These are phyloP conservation scores for Platanthera guangdongensis DNA, from an alignment of 106 monocot species.

Conservation along the genomic window DNA sequence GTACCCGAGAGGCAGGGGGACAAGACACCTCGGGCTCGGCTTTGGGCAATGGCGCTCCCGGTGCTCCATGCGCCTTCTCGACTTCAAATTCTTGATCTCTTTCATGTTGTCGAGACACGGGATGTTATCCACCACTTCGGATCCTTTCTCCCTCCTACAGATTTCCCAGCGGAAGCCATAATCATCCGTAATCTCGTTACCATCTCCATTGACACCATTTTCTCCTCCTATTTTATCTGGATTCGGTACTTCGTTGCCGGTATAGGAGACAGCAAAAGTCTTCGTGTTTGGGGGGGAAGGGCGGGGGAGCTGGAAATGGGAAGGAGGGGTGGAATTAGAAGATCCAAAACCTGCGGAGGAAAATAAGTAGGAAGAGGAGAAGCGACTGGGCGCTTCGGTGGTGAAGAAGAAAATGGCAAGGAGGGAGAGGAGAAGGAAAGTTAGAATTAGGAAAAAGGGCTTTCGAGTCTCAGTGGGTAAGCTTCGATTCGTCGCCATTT, in stretches of 20 bases:
- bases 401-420: constrained; percentile 26
- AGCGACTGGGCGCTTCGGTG: constrained; percentile 11
- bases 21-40: constrained; percentile 50
- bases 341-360: constrained; percentile 5
- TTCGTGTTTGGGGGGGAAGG: background rate
- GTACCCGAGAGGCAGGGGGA: constrained; percentile 63
- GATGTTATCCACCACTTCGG: constrained; percentile 55
- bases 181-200: constrained; percentile 7
- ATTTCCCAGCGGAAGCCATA: constrained; percentile 43
- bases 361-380: constrained; percentile 18
- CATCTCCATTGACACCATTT: background rate
- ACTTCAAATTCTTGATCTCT: constrained; percentile 80
- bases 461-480: constrained; percentile 17
- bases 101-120: constrained; percentile 82
- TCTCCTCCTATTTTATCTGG: background rate
- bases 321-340: constrained; percentile 3
- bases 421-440: constrained; percentile 40
- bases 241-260: background rate
- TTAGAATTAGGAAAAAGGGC: constrained; percentile 22
- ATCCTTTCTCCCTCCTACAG: constrained; percentile 31
- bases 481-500: constrained; percentile 24
- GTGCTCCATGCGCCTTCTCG: constrained; percentile 83
- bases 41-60: constrained; percentile 83
- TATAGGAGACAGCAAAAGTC: background rate
- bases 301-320: background rate